Conservation (phyloP, 192 early-diverging fungal genomes). For the Mortierella antarctica region DNA sequence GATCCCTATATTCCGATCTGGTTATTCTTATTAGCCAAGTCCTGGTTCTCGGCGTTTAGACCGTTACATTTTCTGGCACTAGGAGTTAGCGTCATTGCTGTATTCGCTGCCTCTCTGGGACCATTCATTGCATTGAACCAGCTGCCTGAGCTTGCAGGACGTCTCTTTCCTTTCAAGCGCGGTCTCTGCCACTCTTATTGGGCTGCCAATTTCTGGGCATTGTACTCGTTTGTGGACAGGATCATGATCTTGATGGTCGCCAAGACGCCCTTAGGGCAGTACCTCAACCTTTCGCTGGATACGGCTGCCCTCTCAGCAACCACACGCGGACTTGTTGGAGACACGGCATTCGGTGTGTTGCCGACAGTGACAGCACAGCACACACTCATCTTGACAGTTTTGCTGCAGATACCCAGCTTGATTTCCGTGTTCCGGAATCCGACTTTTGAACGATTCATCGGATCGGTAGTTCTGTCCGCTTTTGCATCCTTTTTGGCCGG, state of each 20-base stretch:
- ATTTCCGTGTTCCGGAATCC: constrained; percentile 40
- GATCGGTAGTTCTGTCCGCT: constrained; percentile 80
- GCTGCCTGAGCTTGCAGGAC: constrained; percentile 76
- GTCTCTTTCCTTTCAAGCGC: constrained; percentile 97
- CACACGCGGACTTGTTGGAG: constrained; percentile 93
- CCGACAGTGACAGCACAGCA: constrained; percentile 74
- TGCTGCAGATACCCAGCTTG: constrained; percentile 71
- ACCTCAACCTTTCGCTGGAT: constrained; percentile 52
- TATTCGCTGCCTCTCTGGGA: constrained; percentile 85
- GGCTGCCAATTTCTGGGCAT: constrained; percentile 98
- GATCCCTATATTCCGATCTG: not conserved
- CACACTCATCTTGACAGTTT: constrained; percentile 80
- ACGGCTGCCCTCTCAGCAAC: constrained; percentile 64
- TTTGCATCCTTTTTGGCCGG: constrained; percentile 93
- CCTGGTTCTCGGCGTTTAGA: constrained; percentile 48
- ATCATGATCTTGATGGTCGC: constrained; percentile 67
- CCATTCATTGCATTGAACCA: constrained; percentile 82
- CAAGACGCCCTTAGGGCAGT: constrained; percentile 33
- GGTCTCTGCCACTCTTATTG: constrained; percentile 96
- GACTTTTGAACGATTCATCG: constrained; percentile 73
- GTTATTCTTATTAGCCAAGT: constrained; percentile 20
- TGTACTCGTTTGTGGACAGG: constrained; percentile 88
- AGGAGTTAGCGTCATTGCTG: constrained; percentile 69
- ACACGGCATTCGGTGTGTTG: constrained; percentile 84
- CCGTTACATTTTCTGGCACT: constrained; percentile 66